Base-by-base conservation (phyloP, 768 basidiomycete genomes). In the Nevesoporus exiguus region DNA sequence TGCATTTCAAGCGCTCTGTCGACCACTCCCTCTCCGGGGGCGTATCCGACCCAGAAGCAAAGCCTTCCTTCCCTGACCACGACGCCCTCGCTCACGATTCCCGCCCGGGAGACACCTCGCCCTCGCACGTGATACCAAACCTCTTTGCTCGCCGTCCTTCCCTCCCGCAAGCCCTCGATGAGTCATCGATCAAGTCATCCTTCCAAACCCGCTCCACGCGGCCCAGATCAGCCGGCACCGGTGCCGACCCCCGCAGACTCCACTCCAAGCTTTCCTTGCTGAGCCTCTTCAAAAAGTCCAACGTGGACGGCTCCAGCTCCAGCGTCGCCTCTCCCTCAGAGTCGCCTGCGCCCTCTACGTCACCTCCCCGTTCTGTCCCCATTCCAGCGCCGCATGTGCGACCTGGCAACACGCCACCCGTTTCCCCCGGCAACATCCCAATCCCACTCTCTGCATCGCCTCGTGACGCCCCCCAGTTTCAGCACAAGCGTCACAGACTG, bases 1-100 rank as follows among this genome's bases (percentile, higher is more conserved):
- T 92, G 36, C 83, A 85, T 51, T 79, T 91, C 56, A 91, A 93
- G 68, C 82, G 84, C 37, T 91, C 89, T 1, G 81, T 90, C 55
- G 90, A 93, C 66, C 86, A 84, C 40, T 82, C 84, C 5, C 73
- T 88, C 5, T 62, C 66, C 51, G 76, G 72, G 44, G 74, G 69
- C 49, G 59, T 66, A 47, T 57, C 67, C 8, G 70, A 70, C 45
- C 60, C 65, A 31, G 66, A 75, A 19, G 47, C 57, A 52, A 65
- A 57, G 33, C 64, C 62, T 8, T 55, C 59, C 29, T 55, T 24
- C 39, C 47, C 57, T 15, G 70, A 66, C 33, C 54, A 58, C 22
- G 64, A 62, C 2, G 10, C 45, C 14, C 50, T 52, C 15, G 6
- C 51, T 36, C 54, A 33, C 7, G 52, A 58, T 19, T 21, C 56